Evolutionary conservation across 1,284 basidiomycete species (phyloP).

Genomic region (Anthracocystis panici-leucophaei): DNA sequence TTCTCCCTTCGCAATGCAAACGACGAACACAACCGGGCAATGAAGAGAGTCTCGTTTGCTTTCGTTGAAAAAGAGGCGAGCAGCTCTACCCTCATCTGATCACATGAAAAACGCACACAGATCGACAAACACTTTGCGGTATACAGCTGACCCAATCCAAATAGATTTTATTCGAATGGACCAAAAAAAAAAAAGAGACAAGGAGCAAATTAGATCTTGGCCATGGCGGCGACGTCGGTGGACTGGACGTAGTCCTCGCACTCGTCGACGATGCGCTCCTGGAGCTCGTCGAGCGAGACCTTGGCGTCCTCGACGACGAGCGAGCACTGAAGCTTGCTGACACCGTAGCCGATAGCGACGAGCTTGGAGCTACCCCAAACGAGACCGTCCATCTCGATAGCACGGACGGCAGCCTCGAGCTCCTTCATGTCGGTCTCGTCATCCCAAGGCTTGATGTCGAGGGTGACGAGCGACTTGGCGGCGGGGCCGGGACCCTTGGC

Average conservation of each 20-base stretch:
- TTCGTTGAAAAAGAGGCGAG: not conserved
- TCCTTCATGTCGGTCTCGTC: conserved; percentile 96
- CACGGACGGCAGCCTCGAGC: conserved; percentile 85
- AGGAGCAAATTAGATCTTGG: conserved; percentile 63
- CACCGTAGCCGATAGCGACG: conserved; percentile 93
- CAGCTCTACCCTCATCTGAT: not conserved
- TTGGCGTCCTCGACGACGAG: conserved; percentile 97
- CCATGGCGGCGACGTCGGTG: conserved; percentile 75
- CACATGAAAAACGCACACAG: not conserved
- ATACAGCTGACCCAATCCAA: conserved; percentile 28
- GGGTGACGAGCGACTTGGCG: conserved; percentile 86
- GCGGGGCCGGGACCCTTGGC: conserved; percentile 78
- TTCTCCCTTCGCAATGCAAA: not conserved
- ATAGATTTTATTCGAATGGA: not conserved
- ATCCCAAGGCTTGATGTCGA: conserved; percentile 98
- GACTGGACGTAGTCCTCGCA: conserved; percentile 97
- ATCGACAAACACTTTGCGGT: conserved; percentile 20
- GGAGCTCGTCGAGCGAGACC: conserved; percentile 92
- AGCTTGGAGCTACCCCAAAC: conserved; percentile 89
- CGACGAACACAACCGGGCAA: not conserved
- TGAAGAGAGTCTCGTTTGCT: conserved; percentile 1
- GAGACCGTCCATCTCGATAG: conserved; percentile 89
- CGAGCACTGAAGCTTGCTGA: conserved; percentile 91
- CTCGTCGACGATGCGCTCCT: conserved; percentile 72
- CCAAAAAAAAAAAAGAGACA: not conserved